These are phyloP conservation scores for Aspergillus bridgeri DNA, from an alignment of 495 filamentous ascomycete genomes.

Conservation along the genomic window DNA sequence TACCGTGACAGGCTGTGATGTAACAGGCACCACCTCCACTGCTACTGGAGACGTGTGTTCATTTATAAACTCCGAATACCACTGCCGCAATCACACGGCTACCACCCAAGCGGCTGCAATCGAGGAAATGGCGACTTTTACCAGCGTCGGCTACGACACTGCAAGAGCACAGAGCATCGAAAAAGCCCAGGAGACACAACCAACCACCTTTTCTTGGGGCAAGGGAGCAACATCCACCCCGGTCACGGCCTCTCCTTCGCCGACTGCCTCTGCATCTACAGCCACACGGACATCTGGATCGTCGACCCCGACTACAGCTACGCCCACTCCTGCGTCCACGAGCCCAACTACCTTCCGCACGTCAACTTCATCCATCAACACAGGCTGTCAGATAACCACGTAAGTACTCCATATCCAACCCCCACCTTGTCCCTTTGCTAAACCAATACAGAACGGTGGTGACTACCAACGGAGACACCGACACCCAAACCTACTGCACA, in stretches of 20 bases:
- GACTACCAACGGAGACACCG: no score
- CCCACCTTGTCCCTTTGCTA: no score
- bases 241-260: neutral
- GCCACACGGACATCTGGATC: neutral
- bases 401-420: no score
- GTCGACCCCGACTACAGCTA: neutral
- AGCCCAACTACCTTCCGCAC: neutral
- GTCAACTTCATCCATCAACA: no score
- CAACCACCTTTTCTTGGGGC: neutral
- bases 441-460: no score
- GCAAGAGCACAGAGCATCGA: neutral
- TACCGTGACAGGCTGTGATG: neutral
- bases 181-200: neutral
- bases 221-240: neutral
- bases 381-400: no score
- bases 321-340: neutral
- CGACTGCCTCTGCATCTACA: neutral
- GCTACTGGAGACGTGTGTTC: neutral
- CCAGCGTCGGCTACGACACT: neutral
- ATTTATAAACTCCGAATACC: neutral
- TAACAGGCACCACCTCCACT: neutral
- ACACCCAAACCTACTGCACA: no score
- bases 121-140: neutral
- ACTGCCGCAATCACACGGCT: neutral
- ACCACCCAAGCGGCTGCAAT: neutral